phyloP scores from a whole-genome alignment of 192 early-diverging fungal species.

The Backusella parvicylindrica region DNA sequence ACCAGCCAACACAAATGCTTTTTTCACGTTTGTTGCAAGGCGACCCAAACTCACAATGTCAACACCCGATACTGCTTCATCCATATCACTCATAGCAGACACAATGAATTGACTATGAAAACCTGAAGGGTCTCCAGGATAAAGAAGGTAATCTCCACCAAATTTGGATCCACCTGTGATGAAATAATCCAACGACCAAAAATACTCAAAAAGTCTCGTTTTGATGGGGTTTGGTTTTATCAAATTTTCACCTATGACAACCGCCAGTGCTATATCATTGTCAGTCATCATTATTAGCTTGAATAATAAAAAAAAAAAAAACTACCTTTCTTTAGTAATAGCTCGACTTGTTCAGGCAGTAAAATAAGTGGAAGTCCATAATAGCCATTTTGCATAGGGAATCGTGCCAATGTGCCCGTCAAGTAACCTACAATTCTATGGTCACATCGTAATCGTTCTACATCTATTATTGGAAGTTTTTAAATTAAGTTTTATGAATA shows the following conservation, averaged over 20 bases:
- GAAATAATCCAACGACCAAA: constrained; percentile 66
- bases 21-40: constrained; percentile 73
- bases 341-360: constrained; percentile 68
- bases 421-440: constrained; percentile 65
- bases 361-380: constrained; percentile 69
- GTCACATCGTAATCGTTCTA: constrained; percentile 47
- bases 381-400: constrained; percentile 75
- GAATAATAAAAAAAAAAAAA: too few species aligned
- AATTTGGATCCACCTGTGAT: constrained; percentile 76
- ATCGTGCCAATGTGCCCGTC: constrained; percentile 62
- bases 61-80: constrained; percentile 23
- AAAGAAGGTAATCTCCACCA: constrained; percentile 84
- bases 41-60: constrained; percentile 60
- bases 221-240: constrained; percentile 4
- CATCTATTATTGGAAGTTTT: constrained; percentile 31
- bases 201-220: constrained; percentile 53
- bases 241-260: neutral
- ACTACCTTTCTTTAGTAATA: constrained; percentile 46
- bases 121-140: constrained; percentile 70
- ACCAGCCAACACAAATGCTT: constrained; percentile 58
- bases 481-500: neutral
- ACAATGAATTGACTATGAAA: constrained; percentile 70
- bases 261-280: neutral
- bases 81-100: constrained; percentile 34
- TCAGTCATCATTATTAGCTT: too few species aligned